Conservation (phyloP, 495 filamentous ascomycete species). For the Daldinia bambusicola region DNA sequence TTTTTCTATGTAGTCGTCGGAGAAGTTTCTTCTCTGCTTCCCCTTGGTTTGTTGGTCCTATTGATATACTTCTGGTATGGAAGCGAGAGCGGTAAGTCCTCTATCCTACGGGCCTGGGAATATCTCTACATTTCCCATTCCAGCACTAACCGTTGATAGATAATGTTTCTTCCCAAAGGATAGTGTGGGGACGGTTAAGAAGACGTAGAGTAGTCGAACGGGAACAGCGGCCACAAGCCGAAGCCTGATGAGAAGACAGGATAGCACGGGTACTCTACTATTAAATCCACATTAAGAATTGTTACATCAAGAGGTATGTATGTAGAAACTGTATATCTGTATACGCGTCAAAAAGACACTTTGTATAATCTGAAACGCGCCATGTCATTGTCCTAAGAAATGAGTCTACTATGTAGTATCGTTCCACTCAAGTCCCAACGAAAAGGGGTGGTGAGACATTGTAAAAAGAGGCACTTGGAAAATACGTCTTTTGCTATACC, state of each 20-base stretch:
- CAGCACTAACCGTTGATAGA: neutral
- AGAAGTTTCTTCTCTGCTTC: neutral
- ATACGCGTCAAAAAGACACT: too few relatives aligned
- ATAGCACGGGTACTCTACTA: too few relatives aligned
- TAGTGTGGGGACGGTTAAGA: neutral
- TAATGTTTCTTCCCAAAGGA: neutral
- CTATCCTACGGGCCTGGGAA: neutral
- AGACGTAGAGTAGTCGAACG: neutral
- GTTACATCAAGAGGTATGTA: too few relatives aligned
- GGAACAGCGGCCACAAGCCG: neutral
- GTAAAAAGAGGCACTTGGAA: too few relatives aligned
- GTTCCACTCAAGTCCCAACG: too few relatives aligned
- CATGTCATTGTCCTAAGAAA: too few relatives aligned
- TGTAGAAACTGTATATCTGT: neutral
- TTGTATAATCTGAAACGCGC: too few relatives aligned
- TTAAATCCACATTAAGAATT: neutral
- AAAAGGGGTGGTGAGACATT: too few relatives aligned
- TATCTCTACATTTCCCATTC: neutral
- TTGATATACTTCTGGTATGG: constrained; percentile 7
- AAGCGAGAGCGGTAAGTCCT: constrained; percentile 2
- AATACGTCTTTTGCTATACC: too few relatives aligned
- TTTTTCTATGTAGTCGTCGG: neutral
- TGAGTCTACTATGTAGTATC: too few relatives aligned
- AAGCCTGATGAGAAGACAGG: neutral
- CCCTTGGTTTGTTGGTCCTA: neutral